phyloP scores from a whole-genome alignment of 306 rosid genomes.

The Quercus engelmannii region DNA sequence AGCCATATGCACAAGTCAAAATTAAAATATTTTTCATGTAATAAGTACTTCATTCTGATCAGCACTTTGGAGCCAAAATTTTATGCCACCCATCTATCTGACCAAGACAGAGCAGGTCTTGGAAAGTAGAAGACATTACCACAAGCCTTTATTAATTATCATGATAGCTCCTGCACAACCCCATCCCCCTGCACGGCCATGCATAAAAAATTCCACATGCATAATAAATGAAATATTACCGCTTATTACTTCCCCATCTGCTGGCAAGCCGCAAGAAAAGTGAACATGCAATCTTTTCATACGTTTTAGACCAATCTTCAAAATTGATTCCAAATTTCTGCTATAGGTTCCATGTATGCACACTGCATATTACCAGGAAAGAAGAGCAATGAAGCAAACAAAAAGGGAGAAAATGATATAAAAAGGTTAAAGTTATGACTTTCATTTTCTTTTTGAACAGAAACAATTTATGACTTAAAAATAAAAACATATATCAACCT shows the following conservation, averaged over 20 bases:
- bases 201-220: background rate
- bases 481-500: conserved; percentile 39
- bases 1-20: background rate
- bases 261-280: conserved; percentile 83
- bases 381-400: conserved; percentile 6
- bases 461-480: background rate
- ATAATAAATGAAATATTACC: conserved; percentile 41
- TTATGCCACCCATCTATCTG: background rate
- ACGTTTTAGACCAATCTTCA: conserved; percentile 74
- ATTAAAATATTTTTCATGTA: background rate
- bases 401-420: background rate
- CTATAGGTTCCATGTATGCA: conserved; percentile 89
- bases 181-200: background rate
- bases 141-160: background rate
- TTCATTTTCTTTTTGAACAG: background rate
- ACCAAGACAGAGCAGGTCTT: background rate
- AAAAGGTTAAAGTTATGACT: background rate
- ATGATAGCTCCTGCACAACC: too few species aligned
- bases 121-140: background rate
- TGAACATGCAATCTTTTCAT: conserved; percentile 94
- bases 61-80: background rate
- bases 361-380: conserved; percentile 48
- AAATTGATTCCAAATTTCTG: conserved; percentile 71
- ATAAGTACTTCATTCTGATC: background rate
- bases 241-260: conserved; percentile 88